Conservation (phyloP, 345 rosid species). For the Eucalyptus sideroxylon region DNA sequence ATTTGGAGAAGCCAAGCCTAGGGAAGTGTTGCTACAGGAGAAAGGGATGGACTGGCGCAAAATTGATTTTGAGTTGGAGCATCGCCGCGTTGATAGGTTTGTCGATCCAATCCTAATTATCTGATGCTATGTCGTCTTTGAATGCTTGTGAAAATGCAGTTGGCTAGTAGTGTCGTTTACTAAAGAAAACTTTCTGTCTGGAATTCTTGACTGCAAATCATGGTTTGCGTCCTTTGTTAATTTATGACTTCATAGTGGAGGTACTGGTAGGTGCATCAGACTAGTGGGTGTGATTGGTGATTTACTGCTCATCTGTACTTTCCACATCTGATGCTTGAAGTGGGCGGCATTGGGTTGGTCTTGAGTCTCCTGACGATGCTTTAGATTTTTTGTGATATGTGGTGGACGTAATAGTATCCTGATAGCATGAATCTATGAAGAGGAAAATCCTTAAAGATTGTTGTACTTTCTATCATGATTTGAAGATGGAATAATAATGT, state of each 20-base stretch:
- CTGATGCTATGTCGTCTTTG: neutral
- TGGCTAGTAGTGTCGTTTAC: neutral
- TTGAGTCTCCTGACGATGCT: neutral
- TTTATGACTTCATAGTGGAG: neutral
- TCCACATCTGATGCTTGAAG: neutral
- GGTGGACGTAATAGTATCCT: neutral
- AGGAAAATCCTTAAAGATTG: neutral
- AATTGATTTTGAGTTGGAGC: slow-evolving; percentile 84
- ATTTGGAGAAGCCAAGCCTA: slow-evolving; percentile 92
- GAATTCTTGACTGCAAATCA: neutral
- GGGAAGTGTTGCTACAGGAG: slow-evolving; percentile 83
- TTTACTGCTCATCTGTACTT: neutral
- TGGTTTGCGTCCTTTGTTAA: neutral
- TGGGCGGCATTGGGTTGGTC: neutral
- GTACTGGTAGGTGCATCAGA: neutral
- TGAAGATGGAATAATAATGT: neutral
- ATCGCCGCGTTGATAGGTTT: slow-evolving; percentile 72
- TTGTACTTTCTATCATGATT: neutral
- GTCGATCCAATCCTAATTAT: neutral
- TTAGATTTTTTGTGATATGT: neutral
- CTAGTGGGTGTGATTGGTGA: neutral
- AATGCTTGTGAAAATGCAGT: neutral
- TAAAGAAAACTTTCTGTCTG: neutral
- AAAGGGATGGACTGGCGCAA: slow-evolving; percentile 93
- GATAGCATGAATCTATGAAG: neutral